Percentiles rank a stretch among this genome's conserved stretches.
Conservation (phyloP, 768 basidiomycete species). For the Thelephora ganbajun region DNA sequence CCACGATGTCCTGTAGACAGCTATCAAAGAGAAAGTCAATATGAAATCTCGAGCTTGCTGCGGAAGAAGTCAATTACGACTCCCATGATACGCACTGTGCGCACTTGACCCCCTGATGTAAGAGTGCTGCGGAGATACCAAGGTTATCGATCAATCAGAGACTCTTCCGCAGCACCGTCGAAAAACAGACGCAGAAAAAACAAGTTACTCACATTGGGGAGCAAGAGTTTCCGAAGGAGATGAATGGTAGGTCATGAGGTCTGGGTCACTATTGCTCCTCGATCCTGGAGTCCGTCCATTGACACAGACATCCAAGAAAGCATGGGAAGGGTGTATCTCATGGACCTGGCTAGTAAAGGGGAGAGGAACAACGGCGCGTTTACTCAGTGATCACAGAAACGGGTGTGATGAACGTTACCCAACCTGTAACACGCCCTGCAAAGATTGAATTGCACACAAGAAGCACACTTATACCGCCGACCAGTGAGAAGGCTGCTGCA, state of each 20-base stretch:
- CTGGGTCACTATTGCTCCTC: slow-evolving; percentile 22
- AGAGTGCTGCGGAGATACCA: slow-evolving; percentile 34
- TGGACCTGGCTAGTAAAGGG: slow-evolving; percentile 77
- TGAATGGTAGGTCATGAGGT: slow-evolving; percentile 8
- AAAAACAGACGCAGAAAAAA: too few relatives aligned
- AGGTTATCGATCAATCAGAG: too few relatives aligned
- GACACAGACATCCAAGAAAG: slow-evolving; percentile 72
- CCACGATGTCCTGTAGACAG: slow-evolving; percentile 81
- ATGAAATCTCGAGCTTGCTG: neutral
- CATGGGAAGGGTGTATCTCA: slow-evolving; percentile 81
- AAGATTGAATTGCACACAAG: slow-evolving; percentile 66
- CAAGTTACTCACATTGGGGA: too few relatives aligned
- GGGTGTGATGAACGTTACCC: slow-evolving; percentile 6
- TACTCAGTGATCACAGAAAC: slow-evolving; percentile 1
- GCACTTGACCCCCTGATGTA: slow-evolving; percentile 74
- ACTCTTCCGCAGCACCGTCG: too few relatives aligned
- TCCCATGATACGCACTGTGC: slow-evolving; percentile 50
- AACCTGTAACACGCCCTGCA: slow-evolving; percentile 80
- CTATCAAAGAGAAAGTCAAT: slow-evolving; percentile 23
- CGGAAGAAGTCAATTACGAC: neutral
- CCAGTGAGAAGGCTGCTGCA: slow-evolving; percentile 48
- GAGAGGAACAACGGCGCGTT: too few relatives aligned
- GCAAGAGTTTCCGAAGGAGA: slow-evolving; percentile 4
- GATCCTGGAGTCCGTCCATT: slow-evolving; percentile 40
- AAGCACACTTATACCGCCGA: slow-evolving; percentile 74